Percentiles rank a stretch among this genome's conserved stretches.
Evolutionary conservation across 768 basidiomycete genomes (phyloP).

Genomic region (Tulasnella sp.): DNA sequence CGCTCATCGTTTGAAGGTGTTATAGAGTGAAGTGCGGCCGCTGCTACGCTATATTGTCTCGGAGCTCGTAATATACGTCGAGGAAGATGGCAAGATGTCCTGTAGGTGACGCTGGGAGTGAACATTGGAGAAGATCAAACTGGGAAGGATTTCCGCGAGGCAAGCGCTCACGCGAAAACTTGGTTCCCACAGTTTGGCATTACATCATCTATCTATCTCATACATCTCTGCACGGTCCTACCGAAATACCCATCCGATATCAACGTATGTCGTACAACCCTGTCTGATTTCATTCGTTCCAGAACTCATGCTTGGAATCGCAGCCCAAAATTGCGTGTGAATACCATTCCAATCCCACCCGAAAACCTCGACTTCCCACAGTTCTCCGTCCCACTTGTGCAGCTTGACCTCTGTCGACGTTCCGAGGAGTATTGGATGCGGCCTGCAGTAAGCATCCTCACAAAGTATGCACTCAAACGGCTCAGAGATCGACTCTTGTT

Average conservation of each 20-base stretch:
- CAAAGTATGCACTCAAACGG: no score
- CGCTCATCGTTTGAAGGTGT: not conserved
- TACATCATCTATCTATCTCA: no score
- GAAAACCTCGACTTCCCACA: not conserved
- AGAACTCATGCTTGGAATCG: no score
- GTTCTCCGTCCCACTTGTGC: not conserved
- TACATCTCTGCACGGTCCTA: no score
- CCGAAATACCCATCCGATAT: no score
- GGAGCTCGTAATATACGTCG: not conserved
- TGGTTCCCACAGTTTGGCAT: slow-evolving; percentile 2
- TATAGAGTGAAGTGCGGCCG: not conserved
- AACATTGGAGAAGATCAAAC: not conserved
- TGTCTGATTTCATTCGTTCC: no score
- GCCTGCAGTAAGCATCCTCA: no score
- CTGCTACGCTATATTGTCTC: not conserved
- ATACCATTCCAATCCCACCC: slow-evolving; percentile 4
- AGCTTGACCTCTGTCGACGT: no score
- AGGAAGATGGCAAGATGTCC: not conserved
- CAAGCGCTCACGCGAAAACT: not conserved
- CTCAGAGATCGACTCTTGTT: no score
- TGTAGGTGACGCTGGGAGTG: not conserved
- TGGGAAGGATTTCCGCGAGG: not conserved
- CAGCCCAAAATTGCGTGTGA: no score
- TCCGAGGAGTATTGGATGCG: no score
- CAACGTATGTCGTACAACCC: no score